Conservation (phyloP, 352 stramenopile species). For the Phytopythium ostracodes region DNA sequence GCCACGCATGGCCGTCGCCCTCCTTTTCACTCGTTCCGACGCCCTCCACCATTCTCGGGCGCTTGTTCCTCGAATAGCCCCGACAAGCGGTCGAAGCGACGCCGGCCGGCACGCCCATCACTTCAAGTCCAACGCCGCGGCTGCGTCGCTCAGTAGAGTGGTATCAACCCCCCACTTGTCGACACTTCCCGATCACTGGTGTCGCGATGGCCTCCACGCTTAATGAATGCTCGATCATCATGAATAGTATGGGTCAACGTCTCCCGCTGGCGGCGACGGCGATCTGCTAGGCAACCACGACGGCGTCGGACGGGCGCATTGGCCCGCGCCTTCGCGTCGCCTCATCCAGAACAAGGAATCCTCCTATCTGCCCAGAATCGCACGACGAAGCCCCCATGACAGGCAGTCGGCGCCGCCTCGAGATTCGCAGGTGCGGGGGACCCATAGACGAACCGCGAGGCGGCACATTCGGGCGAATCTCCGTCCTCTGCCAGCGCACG, state of each 20-base stretch:
- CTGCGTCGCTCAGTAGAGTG: not conserved
- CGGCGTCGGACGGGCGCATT: not conserved
- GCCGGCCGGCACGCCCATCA: not conserved
- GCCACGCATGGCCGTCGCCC: constrained; percentile 28
- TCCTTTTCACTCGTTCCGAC: not conserved
- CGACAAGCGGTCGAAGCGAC: not conserved
- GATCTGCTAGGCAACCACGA: not conserved
- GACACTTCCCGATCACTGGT: not conserved
- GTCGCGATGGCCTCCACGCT: not conserved
- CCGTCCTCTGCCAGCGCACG: not conserved
- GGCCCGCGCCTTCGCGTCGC: too few relatives aligned
- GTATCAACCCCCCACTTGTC: not conserved
- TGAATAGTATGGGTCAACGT: too few relatives aligned
- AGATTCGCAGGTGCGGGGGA: not conserved
- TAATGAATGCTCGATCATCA: not conserved
- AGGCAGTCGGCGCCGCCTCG: not conserved
- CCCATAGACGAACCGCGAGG: constrained; percentile 1
- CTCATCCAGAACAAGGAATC: too few relatives aligned
- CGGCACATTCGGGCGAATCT: constrained; percentile 3
- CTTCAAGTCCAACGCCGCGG: not conserved
- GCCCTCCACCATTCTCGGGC: not conserved
- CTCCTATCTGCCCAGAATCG: not conserved
- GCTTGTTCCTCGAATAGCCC: not conserved
- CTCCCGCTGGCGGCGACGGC: not conserved
- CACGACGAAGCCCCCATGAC: not conserved